These are phyloP conservation scores for Vanrija sp. DNA, from an alignment of 1,284 basidiomycete genomes.

Conservation along the genomic window DNA sequence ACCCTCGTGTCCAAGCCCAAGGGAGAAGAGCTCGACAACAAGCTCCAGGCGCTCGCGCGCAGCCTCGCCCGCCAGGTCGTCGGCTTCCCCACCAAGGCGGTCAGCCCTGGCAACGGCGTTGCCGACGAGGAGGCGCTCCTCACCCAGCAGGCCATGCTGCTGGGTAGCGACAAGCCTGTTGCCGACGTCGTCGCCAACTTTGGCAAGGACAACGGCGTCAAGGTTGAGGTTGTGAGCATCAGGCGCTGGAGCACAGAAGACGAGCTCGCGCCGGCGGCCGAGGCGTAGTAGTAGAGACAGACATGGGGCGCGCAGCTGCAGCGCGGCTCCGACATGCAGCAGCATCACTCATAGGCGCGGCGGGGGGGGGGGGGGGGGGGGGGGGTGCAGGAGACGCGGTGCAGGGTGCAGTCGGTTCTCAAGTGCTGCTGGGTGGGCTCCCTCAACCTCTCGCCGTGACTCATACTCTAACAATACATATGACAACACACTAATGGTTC, in stretches of 20 bases:
- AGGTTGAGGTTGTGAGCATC: constrained; percentile 39
- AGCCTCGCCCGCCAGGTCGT: constrained; percentile 78
- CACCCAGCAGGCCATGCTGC: constrained; percentile 77
- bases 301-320: too few species aligned
- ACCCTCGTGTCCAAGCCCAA: constrained; percentile 36
- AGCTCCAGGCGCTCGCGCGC: constrained; percentile 66
- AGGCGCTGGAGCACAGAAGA: constrained; percentile 45
- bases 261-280: constrained; percentile 3
- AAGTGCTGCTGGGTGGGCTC: too few species aligned
- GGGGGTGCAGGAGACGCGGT: too few species aligned
- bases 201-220: constrained; percentile 56
- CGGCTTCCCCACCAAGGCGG: constrained; percentile 71
- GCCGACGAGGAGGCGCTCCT: constrained; percentile 62
- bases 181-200: constrained; percentile 63
- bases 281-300: too few species aligned
- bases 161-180: constrained; percentile 57
- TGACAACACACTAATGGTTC: too few species aligned
- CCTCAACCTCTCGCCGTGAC: too few species aligned
- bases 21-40: constrained; percentile 50
- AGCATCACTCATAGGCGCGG: too few species aligned
- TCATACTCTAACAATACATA: too few species aligned
- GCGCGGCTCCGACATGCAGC: too few species aligned
- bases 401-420: too few species aligned
- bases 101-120: constrained; percentile 47
- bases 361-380: too few species aligned